Conservation (phyloP, 2,329 filamentous ascomycete genomes). For the Metarhizium guizhouense region DNA sequence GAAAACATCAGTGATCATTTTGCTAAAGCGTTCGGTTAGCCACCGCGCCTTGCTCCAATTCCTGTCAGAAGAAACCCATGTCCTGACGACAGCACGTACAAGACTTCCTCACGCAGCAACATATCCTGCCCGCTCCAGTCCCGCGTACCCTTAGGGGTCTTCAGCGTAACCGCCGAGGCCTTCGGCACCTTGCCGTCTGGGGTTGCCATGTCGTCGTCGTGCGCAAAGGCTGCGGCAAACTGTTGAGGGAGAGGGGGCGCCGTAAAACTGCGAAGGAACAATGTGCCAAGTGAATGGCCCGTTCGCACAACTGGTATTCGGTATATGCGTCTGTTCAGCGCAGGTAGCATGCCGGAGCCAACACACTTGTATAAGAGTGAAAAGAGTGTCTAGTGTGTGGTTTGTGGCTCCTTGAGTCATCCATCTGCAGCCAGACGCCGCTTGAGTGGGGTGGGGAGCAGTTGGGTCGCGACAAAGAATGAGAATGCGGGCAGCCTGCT, state of each 20-base stretch:
- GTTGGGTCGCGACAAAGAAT: conserved; percentile 4
- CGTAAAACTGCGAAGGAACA: conserved; percentile 4
- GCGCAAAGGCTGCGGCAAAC: neutral
- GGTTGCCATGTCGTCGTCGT: conserved; percentile 19
- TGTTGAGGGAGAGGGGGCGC: neutral
- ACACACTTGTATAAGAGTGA: conserved; percentile 1
- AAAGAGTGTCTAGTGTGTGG: conserved; percentile 6
- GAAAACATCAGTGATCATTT: conserved; percentile 67
- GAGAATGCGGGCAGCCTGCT: neutral
- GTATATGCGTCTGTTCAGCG: conserved; percentile 7
- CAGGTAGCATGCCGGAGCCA: conserved; percentile 11
- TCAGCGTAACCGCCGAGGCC: conserved; percentile 43
- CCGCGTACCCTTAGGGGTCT: conserved; percentile 85
- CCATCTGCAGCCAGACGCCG: conserved; percentile 7
- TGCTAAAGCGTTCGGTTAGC: conserved; percentile 15
- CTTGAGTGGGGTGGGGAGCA: conserved; percentile 2
- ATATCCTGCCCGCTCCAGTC: conserved; percentile 77
- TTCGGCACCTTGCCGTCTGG: conserved; percentile 34
- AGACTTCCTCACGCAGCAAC: conserved; percentile 74
- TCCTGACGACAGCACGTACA: conserved; percentile 21
- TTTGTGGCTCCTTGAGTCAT: conserved; percentile 9
- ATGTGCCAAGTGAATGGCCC: neutral
- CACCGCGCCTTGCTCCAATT: neutral
- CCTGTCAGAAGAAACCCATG: too few relatives aligned
- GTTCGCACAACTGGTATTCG: conserved; percentile 2